These are phyloP conservation scores for Suillus cothurnatus DNA, from an alignment of 768 basidiomycete species.

Conservation along the genomic window DNA sequence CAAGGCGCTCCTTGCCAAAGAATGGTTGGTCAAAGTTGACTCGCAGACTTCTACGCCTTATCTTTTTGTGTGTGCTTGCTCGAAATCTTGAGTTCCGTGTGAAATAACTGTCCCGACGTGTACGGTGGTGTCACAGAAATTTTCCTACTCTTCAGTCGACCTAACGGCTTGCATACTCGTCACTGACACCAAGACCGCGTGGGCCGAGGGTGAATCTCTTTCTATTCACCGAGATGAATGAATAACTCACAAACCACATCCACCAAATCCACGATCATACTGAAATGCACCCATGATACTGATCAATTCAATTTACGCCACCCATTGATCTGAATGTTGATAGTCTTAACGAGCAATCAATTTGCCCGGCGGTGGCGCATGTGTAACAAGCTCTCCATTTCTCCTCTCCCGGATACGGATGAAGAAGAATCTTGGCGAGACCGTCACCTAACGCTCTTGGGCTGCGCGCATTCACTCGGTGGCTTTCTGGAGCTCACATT, in stretches of 20 bases:
- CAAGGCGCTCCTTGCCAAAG: constrained; percentile 59
- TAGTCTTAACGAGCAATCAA: constrained; percentile 58
- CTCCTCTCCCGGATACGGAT: constrained; percentile 30
- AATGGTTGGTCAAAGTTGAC: constrained; percentile 76
- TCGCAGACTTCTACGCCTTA: constrained; percentile 62
- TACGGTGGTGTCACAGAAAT: constrained; percentile 52
- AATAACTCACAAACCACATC: constrained; percentile 3
- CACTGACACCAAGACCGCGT: constrained; percentile 75
- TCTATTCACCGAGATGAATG: constrained; percentile 14
- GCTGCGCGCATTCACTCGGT: constrained; percentile 63
- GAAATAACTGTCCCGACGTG: background rate
- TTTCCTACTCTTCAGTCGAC: constrained; percentile 55
- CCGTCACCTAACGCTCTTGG: constrained; percentile 53
- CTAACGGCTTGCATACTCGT: constrained; percentile 61
- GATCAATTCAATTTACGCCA: constrained; percentile 21
- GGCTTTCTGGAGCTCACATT: constrained; percentile 59
- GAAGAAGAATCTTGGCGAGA: constrained; percentile 69
- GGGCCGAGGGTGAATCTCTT: constrained; percentile 64
- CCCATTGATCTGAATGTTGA: constrained; percentile 16
- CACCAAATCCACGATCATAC: background rate
- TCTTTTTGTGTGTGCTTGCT: constrained; percentile 60
- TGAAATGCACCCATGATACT: background rate
- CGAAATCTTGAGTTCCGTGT: constrained; percentile 6
- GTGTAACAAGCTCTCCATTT: constrained; percentile 47
- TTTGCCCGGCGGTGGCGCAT: constrained; percentile 72